These are phyloP conservation scores for Mycena indigotica DNA, from an alignment of 768 basidiomycete species.

Conservation along the genomic window DNA sequence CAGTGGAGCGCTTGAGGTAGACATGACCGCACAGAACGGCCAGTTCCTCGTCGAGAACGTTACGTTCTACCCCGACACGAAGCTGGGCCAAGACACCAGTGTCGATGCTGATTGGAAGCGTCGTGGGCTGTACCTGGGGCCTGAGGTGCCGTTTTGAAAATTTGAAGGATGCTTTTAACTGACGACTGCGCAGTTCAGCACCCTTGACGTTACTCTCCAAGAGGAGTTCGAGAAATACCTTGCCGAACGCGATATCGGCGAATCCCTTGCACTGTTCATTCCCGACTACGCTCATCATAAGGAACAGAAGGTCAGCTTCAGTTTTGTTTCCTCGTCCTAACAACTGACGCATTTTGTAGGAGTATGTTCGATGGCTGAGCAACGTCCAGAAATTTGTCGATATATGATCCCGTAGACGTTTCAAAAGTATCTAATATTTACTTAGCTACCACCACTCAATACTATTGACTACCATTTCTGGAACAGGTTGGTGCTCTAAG, in stretches of 20 bases:
- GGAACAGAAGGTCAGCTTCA: slow-evolving; percentile 79
- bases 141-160: slow-evolving; percentile 56
- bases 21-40: slow-evolving; percentile 78
- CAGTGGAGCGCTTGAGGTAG: slow-evolving; percentile 74
- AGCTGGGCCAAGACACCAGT: slow-evolving; percentile 73
- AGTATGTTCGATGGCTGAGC: slow-evolving; percentile 89
- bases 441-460: slow-evolving; percentile 11
- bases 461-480: background rate
- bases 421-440: slow-evolving; percentile 2
- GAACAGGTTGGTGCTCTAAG: background rate
- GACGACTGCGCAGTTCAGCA: slow-evolving; percentile 66
- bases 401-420: slow-evolving; percentile 32
- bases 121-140: slow-evolving; percentile 89
- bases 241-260: slow-evolving; percentile 87
- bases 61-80: slow-evolving; percentile 76
- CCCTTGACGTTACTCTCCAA: slow-evolving; percentile 84
- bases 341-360: slow-evolving; percentile 47
- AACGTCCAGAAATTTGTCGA: slow-evolving; percentile 85
- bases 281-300: slow-evolving; percentile 87
- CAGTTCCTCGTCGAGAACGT: slow-evolving; percentile 87
- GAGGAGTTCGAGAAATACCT: slow-evolving; percentile 91
- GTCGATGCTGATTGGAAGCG: slow-evolving; percentile 95
- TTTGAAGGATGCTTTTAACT: background rate
- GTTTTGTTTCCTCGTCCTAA: slow-evolving; percentile 7
- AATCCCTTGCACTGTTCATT: slow-evolving; percentile 80